Conservation (phyloP, 495 filamentous ascomycete species). For the Penicillium roqueforti region DNA sequence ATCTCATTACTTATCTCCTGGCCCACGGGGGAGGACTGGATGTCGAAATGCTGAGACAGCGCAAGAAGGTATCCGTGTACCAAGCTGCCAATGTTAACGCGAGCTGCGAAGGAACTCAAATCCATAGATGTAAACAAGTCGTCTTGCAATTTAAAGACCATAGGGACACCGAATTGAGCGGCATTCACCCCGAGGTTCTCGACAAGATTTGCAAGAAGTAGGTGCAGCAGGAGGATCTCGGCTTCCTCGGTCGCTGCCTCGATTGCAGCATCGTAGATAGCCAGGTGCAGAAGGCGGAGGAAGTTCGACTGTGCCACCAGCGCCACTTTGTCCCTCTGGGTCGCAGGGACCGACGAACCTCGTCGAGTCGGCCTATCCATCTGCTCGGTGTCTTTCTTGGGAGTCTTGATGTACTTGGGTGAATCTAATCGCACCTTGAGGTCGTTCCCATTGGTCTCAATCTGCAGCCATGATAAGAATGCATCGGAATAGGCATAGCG, state of each 20-base stretch:
- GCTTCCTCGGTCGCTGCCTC: constrained; percentile 63
- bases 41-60: constrained; percentile 70
- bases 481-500: constrained; percentile 80
- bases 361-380: constrained; percentile 48
- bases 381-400: constrained; percentile 33
- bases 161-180: constrained; percentile 70
- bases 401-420: constrained; percentile 35
- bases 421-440: constrained; percentile 55
- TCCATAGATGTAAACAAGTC: constrained; percentile 64
- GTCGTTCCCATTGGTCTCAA: constrained; percentile 70
- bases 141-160: constrained; percentile 83
- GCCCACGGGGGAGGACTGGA: constrained; percentile 62
- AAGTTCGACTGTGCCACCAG: constrained; percentile 61
- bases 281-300: constrained; percentile 78
- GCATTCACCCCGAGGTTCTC: constrained; percentile 81
- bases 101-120: constrained; percentile 49
- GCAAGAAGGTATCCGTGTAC: constrained; percentile 85
- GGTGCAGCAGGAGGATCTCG: constrained; percentile 70
- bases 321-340: constrained; percentile 53
- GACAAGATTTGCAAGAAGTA: constrained; percentile 67
- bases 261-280: constrained; percentile 78
- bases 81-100: constrained; percentile 74
- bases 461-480: constrained; percentile 71
- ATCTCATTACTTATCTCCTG: constrained; percentile 71
- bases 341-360: constrained; percentile 53